These are phyloP conservation scores for Chlamydomonas sp. DNA, from an alignment of 139 green algal species.

Conservation along the genomic window DNA sequence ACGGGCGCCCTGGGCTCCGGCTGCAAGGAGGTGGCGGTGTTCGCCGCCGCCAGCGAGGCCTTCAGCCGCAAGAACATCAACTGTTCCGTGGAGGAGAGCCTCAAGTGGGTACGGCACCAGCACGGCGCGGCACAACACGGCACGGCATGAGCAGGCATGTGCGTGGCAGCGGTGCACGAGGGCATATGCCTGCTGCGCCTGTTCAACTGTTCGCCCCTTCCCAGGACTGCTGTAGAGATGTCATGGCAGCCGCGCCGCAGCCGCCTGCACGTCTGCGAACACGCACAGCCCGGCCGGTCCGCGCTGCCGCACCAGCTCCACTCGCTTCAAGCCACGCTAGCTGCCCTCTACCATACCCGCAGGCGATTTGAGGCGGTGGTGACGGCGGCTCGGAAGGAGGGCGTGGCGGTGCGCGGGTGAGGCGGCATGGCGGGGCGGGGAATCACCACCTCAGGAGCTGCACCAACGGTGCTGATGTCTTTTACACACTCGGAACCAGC, in stretches of 20 bases:
- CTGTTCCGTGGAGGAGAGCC: constrained; percentile 74
- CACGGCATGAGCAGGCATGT: background rate
- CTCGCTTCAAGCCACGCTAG: too few species aligned
- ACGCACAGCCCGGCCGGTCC: too few species aligned
- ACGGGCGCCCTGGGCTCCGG: constrained; percentile 79
- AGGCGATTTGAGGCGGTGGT: constrained; percentile 74
- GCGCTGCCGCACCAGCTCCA: too few species aligned
- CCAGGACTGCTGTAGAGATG: too few species aligned
- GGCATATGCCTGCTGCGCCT: background rate
- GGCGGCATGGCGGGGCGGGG: background rate
- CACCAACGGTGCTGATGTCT: too few species aligned
- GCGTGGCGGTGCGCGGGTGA: constrained; percentile 73
- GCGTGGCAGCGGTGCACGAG: background rate
- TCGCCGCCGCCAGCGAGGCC: constrained; percentile 82
- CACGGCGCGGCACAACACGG: background rate
- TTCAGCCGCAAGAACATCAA: constrained; percentile 94
- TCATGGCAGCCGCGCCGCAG: too few species aligned
- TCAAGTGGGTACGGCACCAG: constrained; percentile 5
- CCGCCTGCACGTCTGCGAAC: too few species aligned
- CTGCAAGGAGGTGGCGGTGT: constrained; percentile 90
- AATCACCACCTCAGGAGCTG: background rate
- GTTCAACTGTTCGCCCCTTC: background rate
- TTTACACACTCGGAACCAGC: too few species aligned
- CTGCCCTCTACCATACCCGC: constrained; percentile 22
- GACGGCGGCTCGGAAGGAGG: constrained; percentile 56